A percentile compares a stretch with the other conserved stretches of the same genome.
Evolutionary conservation across 495 filamentous ascomycete genomes (phyloP).

Genomic region (Penicillium salamii): DNA sequence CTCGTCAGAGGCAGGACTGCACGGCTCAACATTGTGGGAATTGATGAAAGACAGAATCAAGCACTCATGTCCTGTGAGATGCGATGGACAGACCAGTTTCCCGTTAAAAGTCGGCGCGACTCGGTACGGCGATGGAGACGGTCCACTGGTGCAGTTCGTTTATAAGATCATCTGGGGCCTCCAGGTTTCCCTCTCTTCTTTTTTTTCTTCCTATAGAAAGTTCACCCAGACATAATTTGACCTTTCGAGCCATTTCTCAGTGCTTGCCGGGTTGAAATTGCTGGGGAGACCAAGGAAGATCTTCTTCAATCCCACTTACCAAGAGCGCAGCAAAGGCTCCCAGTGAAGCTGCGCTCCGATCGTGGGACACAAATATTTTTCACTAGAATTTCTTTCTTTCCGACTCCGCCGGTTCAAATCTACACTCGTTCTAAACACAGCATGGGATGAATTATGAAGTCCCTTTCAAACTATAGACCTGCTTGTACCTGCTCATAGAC

Average conservation of each 20-base stretch:
- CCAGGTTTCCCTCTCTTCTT: slow-evolving; percentile 16
- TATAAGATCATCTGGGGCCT: slow-evolving; percentile 20
- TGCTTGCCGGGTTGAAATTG: slow-evolving; percentile 63
- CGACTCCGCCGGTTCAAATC: not conserved
- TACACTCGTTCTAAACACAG: not conserved
- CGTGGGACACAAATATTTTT: slow-evolving; percentile 39
- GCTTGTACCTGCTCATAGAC: slow-evolving; percentile 2
- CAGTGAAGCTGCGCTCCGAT: slow-evolving; percentile 50
- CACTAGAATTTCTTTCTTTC: slow-evolving; percentile 9
- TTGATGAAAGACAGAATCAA: slow-evolving; percentile 17
- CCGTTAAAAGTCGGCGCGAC: slow-evolving; percentile 35
- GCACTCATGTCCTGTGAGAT: slow-evolving; percentile 22
- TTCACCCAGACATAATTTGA: slow-evolving; percentile 69
- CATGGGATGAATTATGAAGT: slow-evolving; percentile 3
- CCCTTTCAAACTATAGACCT: slow-evolving; percentile 2
- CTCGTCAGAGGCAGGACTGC: slow-evolving; percentile 45
- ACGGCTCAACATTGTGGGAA: slow-evolving; percentile 41
- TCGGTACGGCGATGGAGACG: slow-evolving; percentile 20
- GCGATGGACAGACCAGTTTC: slow-evolving; percentile 10
- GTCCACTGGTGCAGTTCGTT: slow-evolving; percentile 24
- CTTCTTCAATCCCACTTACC: slow-evolving; percentile 47
- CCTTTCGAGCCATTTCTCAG: slow-evolving; percentile 44
- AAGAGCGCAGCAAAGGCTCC: slow-evolving; percentile 61
- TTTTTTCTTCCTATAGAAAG: slow-evolving; percentile 50
- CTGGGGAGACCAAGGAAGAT: slow-evolving; percentile 61